Conservation (phyloP, 2,329 filamentous ascomycete genomes). For the Sclerotinia subarctica region DNA sequence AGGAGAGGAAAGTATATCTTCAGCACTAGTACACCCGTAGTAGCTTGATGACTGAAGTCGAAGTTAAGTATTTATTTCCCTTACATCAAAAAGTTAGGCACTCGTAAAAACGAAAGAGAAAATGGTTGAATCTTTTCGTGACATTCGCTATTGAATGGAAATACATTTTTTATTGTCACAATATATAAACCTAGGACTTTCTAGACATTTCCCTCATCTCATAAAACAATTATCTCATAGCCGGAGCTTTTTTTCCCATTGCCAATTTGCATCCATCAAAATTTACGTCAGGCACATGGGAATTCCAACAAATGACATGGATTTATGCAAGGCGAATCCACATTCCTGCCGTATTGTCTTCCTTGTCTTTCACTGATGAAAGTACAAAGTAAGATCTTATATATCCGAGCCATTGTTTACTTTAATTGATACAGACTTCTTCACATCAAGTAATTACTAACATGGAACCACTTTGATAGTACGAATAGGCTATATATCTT, state of each 20-base stretch:
- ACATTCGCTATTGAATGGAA: background rate
- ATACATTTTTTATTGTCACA: background rate
- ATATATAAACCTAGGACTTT: background rate
- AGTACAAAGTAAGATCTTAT: too few relatives aligned
- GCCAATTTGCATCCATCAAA: background rate
- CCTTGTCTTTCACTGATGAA: too few relatives aligned
- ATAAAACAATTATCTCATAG: slow-evolving; percentile 10
- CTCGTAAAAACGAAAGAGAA: too few relatives aligned
- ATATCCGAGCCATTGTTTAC: too few relatives aligned
- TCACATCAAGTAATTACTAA: too few relatives aligned
- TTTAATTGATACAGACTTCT: too few relatives aligned
- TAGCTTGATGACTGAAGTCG: background rate
- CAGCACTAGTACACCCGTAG: too few relatives aligned
- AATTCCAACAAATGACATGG: background rate
- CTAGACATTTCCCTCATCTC: slow-evolving; percentile 3
- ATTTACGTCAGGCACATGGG: slow-evolving; percentile 13
- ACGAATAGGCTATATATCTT: too few relatives aligned
- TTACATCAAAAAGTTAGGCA: background rate
- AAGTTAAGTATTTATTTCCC: background rate
- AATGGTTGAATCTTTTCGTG: background rate
- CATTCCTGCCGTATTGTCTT: background rate
- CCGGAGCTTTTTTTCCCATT: slow-evolving; percentile 6
- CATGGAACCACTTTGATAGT: too few relatives aligned
- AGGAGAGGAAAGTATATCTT: too few relatives aligned
- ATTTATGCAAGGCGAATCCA: background rate